Evolutionary conservation across 2,329 filamentous ascomycete genomes (phyloP), one percentile per base, ranked within the genome.

Genomic region (Alternaria sp.): DNA sequence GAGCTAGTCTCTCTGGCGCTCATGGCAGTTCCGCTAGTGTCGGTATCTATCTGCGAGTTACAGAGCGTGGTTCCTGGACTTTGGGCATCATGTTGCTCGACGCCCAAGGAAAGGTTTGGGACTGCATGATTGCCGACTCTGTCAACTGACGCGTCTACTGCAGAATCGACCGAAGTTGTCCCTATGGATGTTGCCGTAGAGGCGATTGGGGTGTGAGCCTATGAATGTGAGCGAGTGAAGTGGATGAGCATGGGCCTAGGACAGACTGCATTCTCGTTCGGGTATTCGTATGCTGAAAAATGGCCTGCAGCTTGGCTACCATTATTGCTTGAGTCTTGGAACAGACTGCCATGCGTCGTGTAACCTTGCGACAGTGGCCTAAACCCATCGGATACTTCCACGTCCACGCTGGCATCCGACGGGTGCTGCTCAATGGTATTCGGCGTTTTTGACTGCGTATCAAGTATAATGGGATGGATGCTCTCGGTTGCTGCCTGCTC

Each of bases 251-350:
- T 36, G 41, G 46, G 38, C 41, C 49, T 46, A 54, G 27, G 53
- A 66, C 64, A 62, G 50, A 64, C 64, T 62, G 51, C 48, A 55
- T 28, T 32, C 22, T 58, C 30, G 49, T 22, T 58, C 40, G n/a
- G 16, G 20, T 36, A 12, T 38, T 32, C 16, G 36, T 16, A 5
- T 22, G 16, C 36, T 22, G 38, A 11, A 7, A 16, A 0, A 25
- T 34, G 12, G 12, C 10, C 22, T 36, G 34, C 27, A 48, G n/a
- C 20, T 25, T 45, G 41, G 20, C 14, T 11, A 3, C 4, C 20
- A 2, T 22, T 43, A 6, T 41, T 30, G 25, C 14, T 20, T 38
- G 40, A 34, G 7, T 27, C 6, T 28, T 20, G 54, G 7, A 20
- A 16, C 32, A 25, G 16, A 18, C 18, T 34, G 46, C 34, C 45